Base-by-base conservation (phyloP, 75 land plant genomes). In the Isoetes taiwanensis region DNA sequence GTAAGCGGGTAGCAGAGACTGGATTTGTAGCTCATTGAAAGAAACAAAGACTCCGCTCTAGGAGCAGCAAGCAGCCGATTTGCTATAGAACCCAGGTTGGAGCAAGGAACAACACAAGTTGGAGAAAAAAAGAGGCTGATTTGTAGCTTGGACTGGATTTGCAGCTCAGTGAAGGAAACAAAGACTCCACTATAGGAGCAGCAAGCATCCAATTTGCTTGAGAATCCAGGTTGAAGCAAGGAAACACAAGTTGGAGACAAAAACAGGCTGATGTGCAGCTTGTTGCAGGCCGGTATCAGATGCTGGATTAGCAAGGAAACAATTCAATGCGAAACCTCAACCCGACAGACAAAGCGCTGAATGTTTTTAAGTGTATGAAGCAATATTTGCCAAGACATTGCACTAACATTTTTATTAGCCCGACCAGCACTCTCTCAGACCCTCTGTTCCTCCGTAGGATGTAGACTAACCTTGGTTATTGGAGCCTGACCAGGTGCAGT, bases 391-490 rank as follows among this genome's bases (percentile, higher is more conserved):
- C n/a, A n/a, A n/a, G n/a, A n/a, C n/a, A n/a, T n/a, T n/a, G n/a
- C n/a, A n/a, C n/a, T n/a, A n/a, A n/a, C n/a, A n/a, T n/a, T n/a
- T n/a, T n/a, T n/a, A n/a, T n/a, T n/a, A n/a, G n/a, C n/a, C n/a
- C n/a, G n/a, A n/a, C n/a, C n/a, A n/a, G n/a, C n/a, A n/a, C n/a
- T n/a, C n/a, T n/a, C n/a, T n/a, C n/a, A n/a, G n/a, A n/a, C n/a
- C n/a, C n/a, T n/a, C n/a, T n/a, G n/a, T n/a, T n/a, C n/a, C n/a
- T n/a, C n/a, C n/a, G n/a, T n/a, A n/a, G n/a, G n/a, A n/a, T n/a
- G n/a, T n/a, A n/a, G n/a, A n/a, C n/a, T n/a, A n/a, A 83, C 90
- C 80, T 89, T 80, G 12, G 88, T 77, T 28, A 55, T 8, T 20
- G 76, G 69, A 56, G 71, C 76, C 35, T 81, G 68, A 39, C 76